Conservation (phyloP, 2,329 filamentous ascomycete species). For the Pleoardoris graminearum region DNA sequence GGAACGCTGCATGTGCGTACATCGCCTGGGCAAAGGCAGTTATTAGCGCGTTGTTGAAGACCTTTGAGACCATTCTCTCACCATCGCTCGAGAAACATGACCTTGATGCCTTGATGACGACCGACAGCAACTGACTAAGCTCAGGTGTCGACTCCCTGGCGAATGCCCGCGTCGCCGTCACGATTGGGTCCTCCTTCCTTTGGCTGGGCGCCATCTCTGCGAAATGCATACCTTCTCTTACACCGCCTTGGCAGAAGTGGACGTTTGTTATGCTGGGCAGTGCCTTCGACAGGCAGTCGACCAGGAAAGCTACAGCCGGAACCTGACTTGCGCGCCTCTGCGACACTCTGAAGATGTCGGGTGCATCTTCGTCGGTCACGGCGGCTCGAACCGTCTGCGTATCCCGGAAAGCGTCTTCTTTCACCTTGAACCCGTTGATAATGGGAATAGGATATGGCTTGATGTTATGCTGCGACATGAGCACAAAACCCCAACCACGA, state of each 20-base stretch:
- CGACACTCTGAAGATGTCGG: constrained; percentile 70
- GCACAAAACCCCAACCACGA: constrained; percentile 84
- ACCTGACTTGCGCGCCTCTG: constrained; percentile 79
- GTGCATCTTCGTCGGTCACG: constrained; percentile 44
- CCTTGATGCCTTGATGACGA: constrained; percentile 46
- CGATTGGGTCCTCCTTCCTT: constrained; percentile 68
- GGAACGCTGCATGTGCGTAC: constrained; percentile 51
- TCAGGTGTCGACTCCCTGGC: constrained; percentile 53
- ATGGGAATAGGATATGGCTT: constrained; percentile 81
- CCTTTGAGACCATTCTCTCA: constrained; percentile 19
- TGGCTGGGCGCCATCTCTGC: constrained; percentile 64
- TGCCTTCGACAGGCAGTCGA: constrained; percentile 71
- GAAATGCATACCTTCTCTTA: constrained; percentile 81
- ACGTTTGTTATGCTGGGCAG: constrained; percentile 71
- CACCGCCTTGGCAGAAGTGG: constrained; percentile 85
- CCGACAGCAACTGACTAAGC: constrained; percentile 55
- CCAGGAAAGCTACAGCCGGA: constrained; percentile 77
- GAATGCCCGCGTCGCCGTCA: constrained; percentile 61
- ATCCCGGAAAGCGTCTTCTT: constrained; percentile 63
- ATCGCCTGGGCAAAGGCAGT: constrained; percentile 63
- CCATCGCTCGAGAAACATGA: constrained; percentile 22
- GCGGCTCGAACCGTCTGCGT: constrained; percentile 52
- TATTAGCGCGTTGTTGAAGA: constrained; percentile 53
- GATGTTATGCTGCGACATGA: constrained; percentile 76
- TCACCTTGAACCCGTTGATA: constrained; percentile 76